phyloP scores from a whole-genome alignment of 345 rosid species.

The Eucalyptus sp. region DNA sequence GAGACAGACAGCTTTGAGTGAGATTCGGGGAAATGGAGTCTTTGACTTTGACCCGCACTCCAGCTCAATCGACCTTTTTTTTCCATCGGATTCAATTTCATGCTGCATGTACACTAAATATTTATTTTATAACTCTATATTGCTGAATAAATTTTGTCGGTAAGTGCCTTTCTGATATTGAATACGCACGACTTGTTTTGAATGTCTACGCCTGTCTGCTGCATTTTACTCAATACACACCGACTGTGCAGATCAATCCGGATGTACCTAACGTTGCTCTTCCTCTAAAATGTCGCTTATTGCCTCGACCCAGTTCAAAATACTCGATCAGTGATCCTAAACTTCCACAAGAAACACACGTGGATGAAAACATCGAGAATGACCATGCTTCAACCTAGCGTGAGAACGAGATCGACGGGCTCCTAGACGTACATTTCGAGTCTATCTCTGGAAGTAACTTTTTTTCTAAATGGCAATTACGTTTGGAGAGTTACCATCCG shows the following conservation, averaged over 20 bases:
- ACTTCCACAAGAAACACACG: background rate
- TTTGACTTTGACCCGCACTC: background rate
- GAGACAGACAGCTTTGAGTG: background rate
- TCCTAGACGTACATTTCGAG: background rate
- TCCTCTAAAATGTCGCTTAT: background rate
- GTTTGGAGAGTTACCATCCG: background rate
- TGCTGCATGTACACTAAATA: background rate
- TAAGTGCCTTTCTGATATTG: background rate
- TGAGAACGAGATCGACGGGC: background rate
- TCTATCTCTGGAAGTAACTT: background rate
- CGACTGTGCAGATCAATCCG: background rate
- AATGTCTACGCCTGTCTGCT: background rate
- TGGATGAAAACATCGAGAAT: background rate
- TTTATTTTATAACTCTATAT: background rate
- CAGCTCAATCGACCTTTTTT: background rate
- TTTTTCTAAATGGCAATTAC: background rate
- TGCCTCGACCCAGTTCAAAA: background rate
- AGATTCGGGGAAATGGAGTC: background rate
- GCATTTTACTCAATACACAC: background rate
- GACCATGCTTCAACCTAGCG: background rate
- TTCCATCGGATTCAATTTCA: background rate
- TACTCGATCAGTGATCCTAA: background rate
- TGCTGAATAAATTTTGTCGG: background rate
- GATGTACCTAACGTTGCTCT: background rate
- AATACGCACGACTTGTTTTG: background rate